These are phyloP conservation scores for Trypanosoma caninum DNA, from an alignment of 208 protist genomes.

Conservation along the genomic window DNA sequence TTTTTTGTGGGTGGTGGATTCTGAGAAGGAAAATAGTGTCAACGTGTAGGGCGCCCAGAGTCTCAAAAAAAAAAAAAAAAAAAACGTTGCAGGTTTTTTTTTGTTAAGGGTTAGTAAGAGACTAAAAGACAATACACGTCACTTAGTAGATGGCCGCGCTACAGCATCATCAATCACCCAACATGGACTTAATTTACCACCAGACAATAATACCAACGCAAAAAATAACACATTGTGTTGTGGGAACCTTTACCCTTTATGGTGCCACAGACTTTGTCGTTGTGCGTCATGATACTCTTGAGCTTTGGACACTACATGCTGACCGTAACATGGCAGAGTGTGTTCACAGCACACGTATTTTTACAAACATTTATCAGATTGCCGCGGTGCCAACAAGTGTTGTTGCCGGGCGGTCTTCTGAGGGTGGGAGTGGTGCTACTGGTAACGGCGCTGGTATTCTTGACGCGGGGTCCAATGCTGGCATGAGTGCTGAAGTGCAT, in stretches of 20 bases:
- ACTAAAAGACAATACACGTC: background rate
- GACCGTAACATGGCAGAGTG: conserved; percentile 49
- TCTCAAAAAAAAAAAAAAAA: background rate
- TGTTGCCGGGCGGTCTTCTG: background rate
- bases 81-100: background rate
- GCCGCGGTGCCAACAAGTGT: conserved; percentile 55
- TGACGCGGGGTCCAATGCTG: conserved; percentile 4
- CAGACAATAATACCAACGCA: conserved; percentile 82
- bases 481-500: conserved; percentile 9
- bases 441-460: conserved; percentile 20
- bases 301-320: conserved; percentile 70
- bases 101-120: background rate
- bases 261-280: conserved; percentile 62
- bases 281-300: conserved; percentile 56
- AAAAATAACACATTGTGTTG: conserved; percentile 60
- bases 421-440: background rate
- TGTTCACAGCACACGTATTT: conserved; percentile 55
- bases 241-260: conserved; percentile 74
- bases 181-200: conserved; percentile 69
- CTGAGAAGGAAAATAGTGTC: too few species aligned
- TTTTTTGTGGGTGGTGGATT: too few species aligned
- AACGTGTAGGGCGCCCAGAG: too few species aligned
- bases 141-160: background rate
- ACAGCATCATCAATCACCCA: conserved; percentile 6
- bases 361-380: conserved; percentile 52